Evolutionary conservation across 1,284 basidiomycete genomes (phyloP).

Genomic region (Trichosporon inkin): DNA sequence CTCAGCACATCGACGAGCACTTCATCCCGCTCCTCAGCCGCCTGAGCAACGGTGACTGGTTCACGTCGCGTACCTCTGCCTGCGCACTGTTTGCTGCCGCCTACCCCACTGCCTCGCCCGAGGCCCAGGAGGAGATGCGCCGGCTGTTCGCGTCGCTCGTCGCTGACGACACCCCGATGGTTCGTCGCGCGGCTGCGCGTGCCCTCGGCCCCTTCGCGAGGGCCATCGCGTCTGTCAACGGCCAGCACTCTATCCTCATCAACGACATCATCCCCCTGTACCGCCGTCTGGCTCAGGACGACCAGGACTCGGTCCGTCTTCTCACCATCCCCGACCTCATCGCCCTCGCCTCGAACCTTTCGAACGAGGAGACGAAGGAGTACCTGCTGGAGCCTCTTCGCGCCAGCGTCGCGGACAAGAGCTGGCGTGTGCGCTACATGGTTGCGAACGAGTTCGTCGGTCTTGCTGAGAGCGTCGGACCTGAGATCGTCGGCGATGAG

Average conservation of each 20-base stretch:
- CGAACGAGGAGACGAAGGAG: constrained; percentile 82
- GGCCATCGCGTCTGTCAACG: constrained; percentile 57
- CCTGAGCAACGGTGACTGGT: constrained; percentile 94
- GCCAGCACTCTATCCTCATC: constrained; percentile 66
- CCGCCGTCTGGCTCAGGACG: constrained; percentile 88
- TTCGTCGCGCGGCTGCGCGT: constrained; percentile 91
- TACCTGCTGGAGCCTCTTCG: constrained; percentile 84
- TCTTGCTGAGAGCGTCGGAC: constrained; percentile 85
- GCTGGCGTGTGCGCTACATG: constrained; percentile 99
- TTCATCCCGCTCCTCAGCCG: constrained; percentile 90
- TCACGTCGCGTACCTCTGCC: constrained; percentile 96
- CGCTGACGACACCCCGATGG: constrained; percentile 98
- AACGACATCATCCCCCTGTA: constrained; percentile 90
- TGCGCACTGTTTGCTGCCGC: constrained; percentile 92
- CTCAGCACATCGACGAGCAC: constrained; percentile 78
- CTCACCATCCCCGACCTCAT: constrained; percentile 96
- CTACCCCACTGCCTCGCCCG: constrained; percentile 70
- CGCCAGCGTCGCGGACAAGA: constrained; percentile 86
- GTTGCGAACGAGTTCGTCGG: constrained; percentile 95
- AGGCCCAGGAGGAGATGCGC: constrained; percentile 82
- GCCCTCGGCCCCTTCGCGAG: constrained; percentile 85
- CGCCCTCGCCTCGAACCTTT: constrained; percentile 78
- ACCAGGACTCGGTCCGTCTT: constrained; percentile 96
- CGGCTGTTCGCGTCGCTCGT: constrained; percentile 79
- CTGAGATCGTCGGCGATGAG: constrained; percentile 89